Percentiles rank a stretch among this genome's conserved stretches.
Conservation (phyloP, 345 rosid species). For the Trapa incisa region DNA sequence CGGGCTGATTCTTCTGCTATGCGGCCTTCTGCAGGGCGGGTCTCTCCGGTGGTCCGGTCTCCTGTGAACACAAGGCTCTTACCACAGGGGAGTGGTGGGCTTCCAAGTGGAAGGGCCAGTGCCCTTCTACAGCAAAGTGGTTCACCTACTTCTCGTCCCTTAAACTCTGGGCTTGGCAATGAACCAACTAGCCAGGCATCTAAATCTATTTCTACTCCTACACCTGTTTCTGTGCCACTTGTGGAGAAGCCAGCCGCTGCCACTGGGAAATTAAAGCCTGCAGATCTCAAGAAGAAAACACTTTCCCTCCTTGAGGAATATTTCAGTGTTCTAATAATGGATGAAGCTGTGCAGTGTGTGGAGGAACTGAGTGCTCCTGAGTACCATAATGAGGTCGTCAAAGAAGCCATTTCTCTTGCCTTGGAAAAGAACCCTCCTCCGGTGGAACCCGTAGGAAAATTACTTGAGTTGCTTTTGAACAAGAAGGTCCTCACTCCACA, state of each 20-base stretch:
- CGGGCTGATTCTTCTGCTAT: conserved; percentile 54
- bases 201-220: conserved; percentile 10
- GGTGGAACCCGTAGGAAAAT: conserved; percentile 39
- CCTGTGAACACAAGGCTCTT: conserved; percentile 49
- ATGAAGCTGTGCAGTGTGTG: conserved; percentile 68
- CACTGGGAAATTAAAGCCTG: conserved; percentile 24
- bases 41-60: conserved; percentile 34
- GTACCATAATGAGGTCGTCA: conserved; percentile 65
- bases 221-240: background rate
- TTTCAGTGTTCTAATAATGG: conserved; percentile 39
- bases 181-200: conserved; percentile 1
- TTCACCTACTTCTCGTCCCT: conserved; percentile 16
- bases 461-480: conserved; percentile 34
- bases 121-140: conserved; percentile 62
- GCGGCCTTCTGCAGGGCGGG: conserved; percentile 29
- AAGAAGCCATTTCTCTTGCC: conserved; percentile 67
- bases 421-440: conserved; percentile 64
- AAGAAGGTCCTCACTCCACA: conserved; percentile 35
- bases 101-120: conserved; percentile 55
- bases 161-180: background rate
- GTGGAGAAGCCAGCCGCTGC: conserved; percentile 20
- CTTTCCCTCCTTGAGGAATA: conserved; percentile 61
- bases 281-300: conserved; percentile 54
- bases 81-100: conserved; percentile 73
- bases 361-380: conserved; percentile 60